Base-by-base conservation (phyloP, 371 early-diverging fungal species). In the Actinomortierella ambigua region DNA sequence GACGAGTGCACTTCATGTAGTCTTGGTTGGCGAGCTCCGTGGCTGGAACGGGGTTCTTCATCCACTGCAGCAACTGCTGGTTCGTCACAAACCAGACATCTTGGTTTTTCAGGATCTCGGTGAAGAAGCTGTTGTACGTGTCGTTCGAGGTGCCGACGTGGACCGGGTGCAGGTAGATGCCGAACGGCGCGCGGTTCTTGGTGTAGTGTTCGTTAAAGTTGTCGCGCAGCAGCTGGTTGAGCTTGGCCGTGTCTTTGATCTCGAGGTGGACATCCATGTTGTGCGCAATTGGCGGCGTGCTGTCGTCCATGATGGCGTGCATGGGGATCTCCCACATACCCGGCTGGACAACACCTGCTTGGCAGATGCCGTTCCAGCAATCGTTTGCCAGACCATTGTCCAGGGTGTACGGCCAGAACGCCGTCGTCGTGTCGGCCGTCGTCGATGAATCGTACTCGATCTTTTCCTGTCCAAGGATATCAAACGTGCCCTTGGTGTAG, bases 321-420 rank as follows among this genome's bases (percentile, higher is more conserved):
- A 90, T 86, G 20, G 90, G 92, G 24, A 91, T 76, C 76, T 91
- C 90, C 89, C 90, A 91, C 47, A 90, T 69, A 13, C 90, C 90
- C 11, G 86, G 87, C 29, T 81, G 65, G 34, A 80, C 81, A 42
- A 88, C 66, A 17, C 63, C 66, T 22, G 81, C 63, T 34, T 75
- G 66, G 53, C 91, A 91, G 42, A 87, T 78, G 27, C 82, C 78
- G 44, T 77, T 84, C 87, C 83, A 85, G 69, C 91, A 91, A 62
- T 89, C 90, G 40, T 87, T 89, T 43, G 86, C 85, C 49, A 87
- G 65, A 57, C 91, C 91, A 65, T 85, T 77, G 60, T 91, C 91
- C 26, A 91, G 77, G 3, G 90, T 91, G 66, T 91, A 91, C 4
- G 91, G 91, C 91, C 91, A 91, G 65, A 77, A 82, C 20, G 81